These are phyloP conservation scores for Fomes fomentarius DNA, from an alignment of 1,284 basidiomycete genomes.

Conservation along the genomic window DNA sequence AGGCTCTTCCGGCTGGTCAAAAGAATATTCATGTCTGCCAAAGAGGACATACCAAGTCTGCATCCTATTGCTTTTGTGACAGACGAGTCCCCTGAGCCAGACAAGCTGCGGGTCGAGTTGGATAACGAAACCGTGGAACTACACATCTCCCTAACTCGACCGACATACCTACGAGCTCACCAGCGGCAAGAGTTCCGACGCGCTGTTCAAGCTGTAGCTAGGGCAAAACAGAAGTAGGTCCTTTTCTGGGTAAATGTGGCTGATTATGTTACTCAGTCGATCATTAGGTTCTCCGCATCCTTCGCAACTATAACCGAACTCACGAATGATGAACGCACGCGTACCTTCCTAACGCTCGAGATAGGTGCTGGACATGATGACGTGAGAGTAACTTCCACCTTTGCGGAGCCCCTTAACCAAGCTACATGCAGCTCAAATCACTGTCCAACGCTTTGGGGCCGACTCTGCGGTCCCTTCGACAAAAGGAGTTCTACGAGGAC, in stretches of 20 bases:
- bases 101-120: slow-evolving; percentile 12
- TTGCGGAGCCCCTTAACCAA: too few species aligned
- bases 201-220: slow-evolving; percentile 53
- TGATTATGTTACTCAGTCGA: too few species aligned
- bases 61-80: slow-evolving; percentile 43
- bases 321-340: slow-evolving; percentile 77
- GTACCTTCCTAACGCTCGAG: slow-evolving; percentile 75
- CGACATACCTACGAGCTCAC: slow-evolving; percentile 75
- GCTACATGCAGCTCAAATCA: slow-evolving; percentile 60
- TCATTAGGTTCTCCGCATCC: slow-evolving; percentile 71
- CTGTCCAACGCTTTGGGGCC: slow-evolving; percentile 58
- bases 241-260: too few species aligned
- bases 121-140: slow-evolving; percentile 40
- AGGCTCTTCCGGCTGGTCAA: slow-evolving; percentile 50
- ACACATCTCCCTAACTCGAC: slow-evolving; percentile 78
- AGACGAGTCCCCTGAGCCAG: not conserved
- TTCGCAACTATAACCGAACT: slow-evolving; percentile 73
- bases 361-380: slow-evolving; percentile 77
- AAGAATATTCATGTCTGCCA: slow-evolving; percentile 49
- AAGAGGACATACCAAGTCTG: slow-evolving; percentile 46
- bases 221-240: slow-evolving; percentile 5
- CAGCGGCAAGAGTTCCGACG: slow-evolving; percentile 71
- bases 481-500: slow-evolving; percentile 71
- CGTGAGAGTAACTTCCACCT: slow-evolving; percentile 48
- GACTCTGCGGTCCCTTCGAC: slow-evolving; percentile 57